Evolutionary conservation across 306 rosid genomes (phyloP).

Genomic region (Morella rubra): DNA sequence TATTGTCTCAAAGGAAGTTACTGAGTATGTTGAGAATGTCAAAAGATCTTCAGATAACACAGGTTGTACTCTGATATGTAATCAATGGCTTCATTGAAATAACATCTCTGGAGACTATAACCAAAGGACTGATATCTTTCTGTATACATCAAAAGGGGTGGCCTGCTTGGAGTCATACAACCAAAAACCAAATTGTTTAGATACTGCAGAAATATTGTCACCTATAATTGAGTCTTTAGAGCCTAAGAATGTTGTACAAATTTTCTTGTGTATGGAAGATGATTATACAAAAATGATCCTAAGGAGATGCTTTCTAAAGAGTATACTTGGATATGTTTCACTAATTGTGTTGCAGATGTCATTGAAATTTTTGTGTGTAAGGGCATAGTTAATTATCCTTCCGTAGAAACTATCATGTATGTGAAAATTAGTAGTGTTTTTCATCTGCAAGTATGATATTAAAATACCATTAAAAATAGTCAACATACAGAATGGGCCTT

Average conservation of each 20-base stretch:
- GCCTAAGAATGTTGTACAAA: background rate
- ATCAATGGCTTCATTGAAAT: background rate
- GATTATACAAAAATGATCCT: background rate
- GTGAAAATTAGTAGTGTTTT: no score
- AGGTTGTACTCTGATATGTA: background rate
- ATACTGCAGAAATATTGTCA: rapidly evolving
- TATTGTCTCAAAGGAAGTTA: background rate
- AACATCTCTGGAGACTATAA: rapidly evolving
- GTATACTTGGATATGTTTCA: background rate
- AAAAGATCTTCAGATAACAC: background rate
- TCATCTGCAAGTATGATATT: background rate
- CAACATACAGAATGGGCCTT: background rate
- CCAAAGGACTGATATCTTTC: background rate
- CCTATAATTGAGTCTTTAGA: background rate
- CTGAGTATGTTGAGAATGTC: background rate
- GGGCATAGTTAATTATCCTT: no score
- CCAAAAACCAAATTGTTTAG: rapidly evolving
- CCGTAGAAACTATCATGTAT: no score
- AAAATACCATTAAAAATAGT: background rate
- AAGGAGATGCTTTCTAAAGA: background rate
- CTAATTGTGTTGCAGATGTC: background rate
- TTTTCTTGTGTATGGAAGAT: background rate
- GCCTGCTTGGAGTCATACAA: background rate
- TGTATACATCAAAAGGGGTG: background rate
- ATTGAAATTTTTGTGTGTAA: background rate